Percentiles rank a stretch among this genome's conserved stretches.
Conservation (phyloP, 331 rosid genomes). For the Rhamnella rubrinervis region DNA sequence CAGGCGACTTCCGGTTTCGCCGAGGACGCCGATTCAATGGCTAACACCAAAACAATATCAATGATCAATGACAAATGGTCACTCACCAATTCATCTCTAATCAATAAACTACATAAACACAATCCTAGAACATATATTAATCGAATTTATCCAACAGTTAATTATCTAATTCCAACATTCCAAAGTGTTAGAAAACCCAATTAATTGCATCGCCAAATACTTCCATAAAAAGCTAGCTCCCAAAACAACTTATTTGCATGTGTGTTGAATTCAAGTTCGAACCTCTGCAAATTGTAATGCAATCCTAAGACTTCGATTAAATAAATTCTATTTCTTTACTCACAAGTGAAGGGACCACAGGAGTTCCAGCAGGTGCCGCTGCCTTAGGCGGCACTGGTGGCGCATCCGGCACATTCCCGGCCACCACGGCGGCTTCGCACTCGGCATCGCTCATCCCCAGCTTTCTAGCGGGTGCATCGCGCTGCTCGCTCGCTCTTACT, state of each 20-base stretch:
- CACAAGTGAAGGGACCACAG: slow-evolving; percentile 76
- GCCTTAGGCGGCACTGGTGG: slow-evolving; percentile 83
- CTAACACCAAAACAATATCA: slow-evolving; percentile 34
- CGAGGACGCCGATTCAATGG: slow-evolving; percentile 83
- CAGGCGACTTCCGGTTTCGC: slow-evolving; percentile 65
- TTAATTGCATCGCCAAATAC: neutral
- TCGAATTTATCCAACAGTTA: neutral
- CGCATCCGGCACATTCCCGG: slow-evolving; percentile 71
- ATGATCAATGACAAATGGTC: slow-evolving; percentile 11
- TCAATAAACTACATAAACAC: neutral
- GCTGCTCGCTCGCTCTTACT: slow-evolving; percentile 49
- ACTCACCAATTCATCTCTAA: neutral
- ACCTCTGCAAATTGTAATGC: too few relatives aligned
- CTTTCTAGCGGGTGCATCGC: slow-evolving; percentile 34
- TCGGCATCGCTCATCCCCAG: slow-evolving; percentile 57
- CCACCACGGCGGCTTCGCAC: slow-evolving; percentile 80
- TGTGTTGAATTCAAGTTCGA: neutral
- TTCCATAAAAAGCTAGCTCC: too few relatives aligned
- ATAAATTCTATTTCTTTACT: slow-evolving; percentile 22
- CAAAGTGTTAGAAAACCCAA: neutral
- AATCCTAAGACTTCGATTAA: neutral
- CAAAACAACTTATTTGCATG: neutral
- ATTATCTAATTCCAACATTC: neutral
- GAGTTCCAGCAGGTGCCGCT: slow-evolving; percentile 77
- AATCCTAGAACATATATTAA: neutral